Evolutionary conservation across 2,329 filamentous ascomycete species (phyloP).

Genomic region (Penicillium oxalicum): DNA sequence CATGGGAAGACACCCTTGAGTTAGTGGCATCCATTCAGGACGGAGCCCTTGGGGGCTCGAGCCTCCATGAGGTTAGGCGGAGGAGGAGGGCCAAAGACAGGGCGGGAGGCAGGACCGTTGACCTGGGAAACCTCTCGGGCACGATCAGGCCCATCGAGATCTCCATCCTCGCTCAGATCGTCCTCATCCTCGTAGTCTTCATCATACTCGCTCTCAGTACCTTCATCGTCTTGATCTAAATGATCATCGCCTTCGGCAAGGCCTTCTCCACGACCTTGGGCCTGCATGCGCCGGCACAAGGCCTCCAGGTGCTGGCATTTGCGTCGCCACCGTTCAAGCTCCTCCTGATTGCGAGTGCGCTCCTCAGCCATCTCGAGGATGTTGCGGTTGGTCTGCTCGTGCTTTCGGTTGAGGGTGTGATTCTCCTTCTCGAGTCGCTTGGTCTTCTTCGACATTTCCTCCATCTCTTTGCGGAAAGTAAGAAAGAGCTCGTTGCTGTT

Average conservation of each 20-base stretch:
- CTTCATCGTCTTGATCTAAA: slow-evolving; percentile 47
- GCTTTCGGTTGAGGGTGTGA: slow-evolving; percentile 80
- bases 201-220: slow-evolving; percentile 46
- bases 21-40: slow-evolving; percentile 40
- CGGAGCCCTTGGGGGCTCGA: slow-evolving; percentile 41
- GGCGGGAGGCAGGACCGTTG: slow-evolving; percentile 33
- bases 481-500: slow-evolving; percentile 97
- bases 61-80: slow-evolving; percentile 46
- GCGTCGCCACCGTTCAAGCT: slow-evolving; percentile 72
- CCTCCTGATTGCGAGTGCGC: slow-evolving; percentile 66
- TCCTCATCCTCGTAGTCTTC: slow-evolving; percentile 57
- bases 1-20: slow-evolving; percentile 4
- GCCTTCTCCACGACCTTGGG: slow-evolving; percentile 75
- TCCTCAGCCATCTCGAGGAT: slow-evolving; percentile 98
- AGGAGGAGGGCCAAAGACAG: slow-evolving; percentile 46
- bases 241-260: slow-evolving; percentile 47
- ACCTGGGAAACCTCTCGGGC: slow-evolving; percentile 24
- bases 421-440: slow-evolving; percentile 97
- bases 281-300: slow-evolving; percentile 94
- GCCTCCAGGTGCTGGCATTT: slow-evolving; percentile 89
- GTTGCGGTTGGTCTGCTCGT: slow-evolving; percentile 87
- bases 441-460: slow-evolving; percentile 99
- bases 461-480: slow-evolving; percentile 98
- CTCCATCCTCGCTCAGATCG: slow-evolving; percentile 53
- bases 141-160: slow-evolving; percentile 32